Evolutionary conservation across 345 rosid genomes (phyloP).

Genomic region (Brassica incana): DNA sequence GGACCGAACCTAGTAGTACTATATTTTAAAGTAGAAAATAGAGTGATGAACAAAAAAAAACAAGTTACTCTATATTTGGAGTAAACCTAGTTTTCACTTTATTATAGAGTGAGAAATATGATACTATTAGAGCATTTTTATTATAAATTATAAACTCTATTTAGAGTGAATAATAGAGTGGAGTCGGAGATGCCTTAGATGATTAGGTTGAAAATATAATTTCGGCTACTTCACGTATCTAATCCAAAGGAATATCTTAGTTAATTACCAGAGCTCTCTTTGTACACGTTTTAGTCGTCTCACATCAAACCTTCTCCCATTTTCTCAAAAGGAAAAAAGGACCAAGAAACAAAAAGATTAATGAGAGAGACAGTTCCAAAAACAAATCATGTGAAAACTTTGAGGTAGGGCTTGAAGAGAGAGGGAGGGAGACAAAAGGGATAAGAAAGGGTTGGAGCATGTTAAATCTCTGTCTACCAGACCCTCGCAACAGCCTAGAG

Average conservation of each 20-base stretch:
- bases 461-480: slow-evolving; percentile 35
- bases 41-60: too few species aligned
- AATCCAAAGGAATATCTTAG: slow-evolving; percentile 11
- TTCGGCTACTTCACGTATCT: slow-evolving; percentile 31
- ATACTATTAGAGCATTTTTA: too few species aligned
- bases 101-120: too few species aligned
- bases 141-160: too few species aligned
- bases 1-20: too few species aligned
- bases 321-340: not conserved
- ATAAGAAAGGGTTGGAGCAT: slow-evolving; percentile 40
- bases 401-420: slow-evolving; percentile 12
- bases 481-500: slow-evolving; percentile 12
- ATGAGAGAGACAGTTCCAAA: slow-evolving; percentile 28
- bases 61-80: too few species aligned
- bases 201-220: not conserved
- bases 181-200: too few species aligned
- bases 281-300: slow-evolving; percentile 34
- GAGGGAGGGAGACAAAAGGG: slow-evolving; percentile 24
- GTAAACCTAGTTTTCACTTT: too few species aligned
- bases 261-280: not conserved
- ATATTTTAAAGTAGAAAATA: too few species aligned
- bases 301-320: not conserved
- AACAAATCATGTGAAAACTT: slow-evolving; percentile 38
- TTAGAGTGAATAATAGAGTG: too few species aligned
- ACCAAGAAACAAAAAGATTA: not conserved